phyloP scores from a whole-genome alignment of 768 basidiomycete genomes.

The Termitomyces sp. region DNA sequence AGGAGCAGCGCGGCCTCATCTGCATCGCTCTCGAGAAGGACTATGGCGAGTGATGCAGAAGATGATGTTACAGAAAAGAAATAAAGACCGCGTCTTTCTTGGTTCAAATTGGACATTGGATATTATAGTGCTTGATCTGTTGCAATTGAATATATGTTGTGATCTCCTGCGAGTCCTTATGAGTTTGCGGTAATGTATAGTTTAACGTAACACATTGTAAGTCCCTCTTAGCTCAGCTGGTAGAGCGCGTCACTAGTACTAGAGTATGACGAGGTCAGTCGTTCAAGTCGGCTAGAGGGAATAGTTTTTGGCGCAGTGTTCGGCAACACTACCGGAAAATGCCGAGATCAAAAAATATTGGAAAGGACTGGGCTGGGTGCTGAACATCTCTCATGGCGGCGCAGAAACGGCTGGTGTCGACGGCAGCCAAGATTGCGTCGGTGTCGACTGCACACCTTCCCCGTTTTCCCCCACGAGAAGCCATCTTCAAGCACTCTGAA shows the following conservation, averaged over 20 bases:
- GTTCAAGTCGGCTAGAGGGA: constrained; percentile 10
- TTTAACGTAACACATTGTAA: background rate
- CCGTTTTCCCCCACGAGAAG: constrained; percentile 60
- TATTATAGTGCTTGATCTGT: background rate
- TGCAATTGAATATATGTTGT: background rate
- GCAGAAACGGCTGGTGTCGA: constrained; percentile 42
- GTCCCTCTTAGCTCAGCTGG: constrained; percentile 5
- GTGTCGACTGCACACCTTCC: constrained; percentile 50
- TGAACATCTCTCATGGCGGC: constrained; percentile 41
- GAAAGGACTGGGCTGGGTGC: background rate
- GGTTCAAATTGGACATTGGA: background rate
- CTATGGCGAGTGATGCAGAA: constrained; percentile 82
- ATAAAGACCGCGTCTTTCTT: constrained; percentile 5
- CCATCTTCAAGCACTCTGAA: constrained; percentile 27
- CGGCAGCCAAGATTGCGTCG: constrained; percentile 27
- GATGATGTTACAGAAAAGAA: constrained; percentile 52
- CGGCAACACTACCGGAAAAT: constrained; percentile 14
- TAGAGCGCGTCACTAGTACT: constrained; percentile 3
- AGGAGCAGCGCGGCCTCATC: constrained; percentile 35
- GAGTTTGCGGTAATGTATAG: too few relatives aligned
- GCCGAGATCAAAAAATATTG: constrained; percentile 27
- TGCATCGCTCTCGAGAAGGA: constrained; percentile 55
- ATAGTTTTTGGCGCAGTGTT: background rate
- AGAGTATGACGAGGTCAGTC: background rate
- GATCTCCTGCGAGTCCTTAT: too few relatives aligned